Evolutionary conservation across 1,284 basidiomycete genomes (phyloP), one percentile per base, ranked within the genome.

Genomic region (Malassezia restricta): DNA sequence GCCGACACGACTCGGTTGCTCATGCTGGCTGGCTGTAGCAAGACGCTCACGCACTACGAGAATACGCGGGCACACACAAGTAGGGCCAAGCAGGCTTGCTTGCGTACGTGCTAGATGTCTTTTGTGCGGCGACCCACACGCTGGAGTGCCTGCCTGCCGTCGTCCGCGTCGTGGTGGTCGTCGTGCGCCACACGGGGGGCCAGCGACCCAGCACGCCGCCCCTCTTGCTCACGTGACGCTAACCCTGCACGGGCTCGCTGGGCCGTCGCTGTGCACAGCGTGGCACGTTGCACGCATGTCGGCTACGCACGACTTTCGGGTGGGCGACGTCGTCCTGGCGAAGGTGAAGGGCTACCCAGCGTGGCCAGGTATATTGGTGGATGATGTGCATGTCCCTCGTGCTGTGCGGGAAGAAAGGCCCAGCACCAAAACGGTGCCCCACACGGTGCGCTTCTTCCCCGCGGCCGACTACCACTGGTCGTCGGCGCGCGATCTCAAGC

Each of bases 331-430:
- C 64, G 89, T 96, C 31, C 81, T 95, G 55, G 88, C 82, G 37
- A 90, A 94, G 77, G 78, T 98, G 70, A 86, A 86, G 76, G 91
- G 92, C 12, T 96, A 80, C 77, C 88, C 92, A 11, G 80, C 85
- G 29, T 96, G 91, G 91, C 87, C 87, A 54, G 86, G 82, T 68
- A 84, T 84, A 77, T 78, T 91, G 56, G 81, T 87, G 33, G 84
- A 86, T 65, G 82, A 85, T 1, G 80, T 81, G 8, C 75, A 66
- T 14, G 82, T 84, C 0, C 82, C 83, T 14, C 62, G 76, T 15
- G 62, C 62, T 3, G 86, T 90, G 27, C 65, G 76, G 51, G 80
- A 77, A 64, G 86, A 88, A 68, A 81, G 83, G 11, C 86, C 86
- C 12, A 68, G 74, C 14, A 76, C 77, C 62, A 85, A 84, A 75